Percentiles rank a stretch among this genome's conserved stretches.
Conservation (phyloP, 2,329 filamentous ascomycete species). For the Aschersonia sp. region DNA sequence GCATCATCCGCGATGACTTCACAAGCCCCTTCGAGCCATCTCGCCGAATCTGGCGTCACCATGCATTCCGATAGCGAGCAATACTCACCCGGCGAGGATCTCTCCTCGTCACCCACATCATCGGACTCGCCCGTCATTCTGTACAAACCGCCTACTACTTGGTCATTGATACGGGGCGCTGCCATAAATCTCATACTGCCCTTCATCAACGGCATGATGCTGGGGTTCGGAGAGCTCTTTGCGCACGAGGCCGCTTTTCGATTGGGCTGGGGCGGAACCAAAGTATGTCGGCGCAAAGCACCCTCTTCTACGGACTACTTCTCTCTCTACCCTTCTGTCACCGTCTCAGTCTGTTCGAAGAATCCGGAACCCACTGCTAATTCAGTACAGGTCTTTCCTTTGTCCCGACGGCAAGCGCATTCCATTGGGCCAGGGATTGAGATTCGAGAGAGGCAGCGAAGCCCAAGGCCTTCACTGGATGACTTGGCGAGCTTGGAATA, state of each 20-base stretch:
- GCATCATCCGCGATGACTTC: conserved; percentile 31
- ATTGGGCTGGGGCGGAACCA: conserved; percentile 85
- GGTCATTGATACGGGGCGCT: conserved; percentile 71
- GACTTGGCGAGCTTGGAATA: conserved; percentile 58
- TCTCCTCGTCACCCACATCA: conserved; percentile 44
- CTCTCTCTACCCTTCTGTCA: not conserved
- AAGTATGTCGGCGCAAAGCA: conserved; percentile 36
- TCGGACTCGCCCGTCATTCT: conserved; percentile 60
- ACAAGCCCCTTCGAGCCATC: conserved; percentile 33
- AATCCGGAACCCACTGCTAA: not conserved
- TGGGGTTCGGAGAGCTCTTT: conserved; percentile 93
- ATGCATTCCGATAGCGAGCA: conserved; percentile 74
- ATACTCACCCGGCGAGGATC: conserved; percentile 54
- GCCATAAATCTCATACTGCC: conserved; percentile 93
- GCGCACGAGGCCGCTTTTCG: conserved; percentile 91
- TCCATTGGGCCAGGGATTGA: conserved; percentile 73
- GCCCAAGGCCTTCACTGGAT: conserved; percentile 41
- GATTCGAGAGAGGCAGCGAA: conserved; percentile 50
- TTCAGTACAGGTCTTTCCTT: conserved; percentile 36
- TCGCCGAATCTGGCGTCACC: conserved; percentile 61
- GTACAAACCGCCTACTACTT: conserved; percentile 78
- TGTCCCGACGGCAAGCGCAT: conserved; percentile 45
- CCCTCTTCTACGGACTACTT: too few relatives aligned
- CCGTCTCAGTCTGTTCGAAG: not conserved
- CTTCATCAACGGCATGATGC: conserved; percentile 95